Evolutionary conservation across 2,329 filamentous ascomycete species (phyloP), one percentile per base, ranked within the genome.

Genomic region (Myriangium duriaei): DNA sequence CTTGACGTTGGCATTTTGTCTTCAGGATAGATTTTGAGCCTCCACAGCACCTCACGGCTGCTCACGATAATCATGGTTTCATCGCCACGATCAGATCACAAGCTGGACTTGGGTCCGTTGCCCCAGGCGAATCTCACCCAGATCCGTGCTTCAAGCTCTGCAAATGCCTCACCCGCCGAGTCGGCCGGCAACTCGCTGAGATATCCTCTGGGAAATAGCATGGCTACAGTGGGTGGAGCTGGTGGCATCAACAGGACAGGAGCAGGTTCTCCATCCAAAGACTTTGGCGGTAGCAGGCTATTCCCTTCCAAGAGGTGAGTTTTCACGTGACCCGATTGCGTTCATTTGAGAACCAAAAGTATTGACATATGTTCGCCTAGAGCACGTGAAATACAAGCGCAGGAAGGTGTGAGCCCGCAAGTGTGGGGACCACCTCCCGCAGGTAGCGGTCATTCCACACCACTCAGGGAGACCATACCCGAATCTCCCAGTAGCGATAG

Each of bases 21-120:
- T n/a, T n/a, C n/a, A n/a, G n/a, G n/a, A n/a, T n/a, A n/a, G n/a
- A n/a, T n/a, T n/a, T n/a, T n/a, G n/a, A n/a, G n/a, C n/a, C n/a
- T n/a, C n/a, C n/a, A n/a, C n/a, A n/a, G n/a, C n/a, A n/a, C n/a
- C n/a, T n/a, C n/a, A n/a, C n/a, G n/a, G n/a, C n/a, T n/a, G n/a
- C n/a, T n/a, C n/a, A n/a, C n/a, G 86, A 86, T 86, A 69, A 74
- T 88, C 86, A 93, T 94, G 86, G 81, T 83, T 70, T 83, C 74
- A 65, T 58, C 67, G 42, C 71, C 79, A 61, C 80, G 85, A 74
- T 76, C 83, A 55, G 84, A 93, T 60, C 69, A 71, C 54, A 82
- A 88, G 61, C 74, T 91, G 68, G 80, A 79, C 58, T 76, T 91
- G 62, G 83, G 83, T 65, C 87, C 84, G 63, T 74, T 83, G 49